Evolutionary conservation across 495 filamentous ascomycete genomes (phyloP).

Genomic region (Pyrenopolyporus hunteri): DNA sequence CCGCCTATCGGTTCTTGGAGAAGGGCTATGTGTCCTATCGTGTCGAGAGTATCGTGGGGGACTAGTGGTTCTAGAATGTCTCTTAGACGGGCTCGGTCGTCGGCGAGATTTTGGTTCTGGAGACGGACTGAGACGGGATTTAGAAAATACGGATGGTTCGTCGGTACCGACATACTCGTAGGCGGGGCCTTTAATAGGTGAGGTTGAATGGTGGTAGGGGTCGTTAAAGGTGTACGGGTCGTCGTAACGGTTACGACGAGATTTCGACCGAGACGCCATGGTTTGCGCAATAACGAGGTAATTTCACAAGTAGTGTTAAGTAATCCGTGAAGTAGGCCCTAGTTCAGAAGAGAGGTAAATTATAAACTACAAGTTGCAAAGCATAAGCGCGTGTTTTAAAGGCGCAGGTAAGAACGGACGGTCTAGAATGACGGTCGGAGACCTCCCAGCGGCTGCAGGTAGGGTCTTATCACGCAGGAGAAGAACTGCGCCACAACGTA

Average conservation of each 20-base stretch:
- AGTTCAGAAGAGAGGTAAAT: constrained; percentile 8
- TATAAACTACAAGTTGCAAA: constrained; percentile 3
- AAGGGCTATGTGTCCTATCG: constrained; percentile 15
- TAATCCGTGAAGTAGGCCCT: constrained; percentile 15
- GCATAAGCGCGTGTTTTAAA: constrained; percentile 30
- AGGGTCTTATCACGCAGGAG: constrained; percentile 26
- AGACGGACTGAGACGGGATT: constrained; percentile 12
- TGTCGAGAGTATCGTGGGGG: constrained; percentile 34
- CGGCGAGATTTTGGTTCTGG: constrained; percentile 17
- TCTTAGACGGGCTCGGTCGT: constrained; percentile 15
- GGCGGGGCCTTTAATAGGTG: constrained; percentile 26
- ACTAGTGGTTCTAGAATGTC: constrained; percentile 37
- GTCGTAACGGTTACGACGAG: constrained; percentile 33
- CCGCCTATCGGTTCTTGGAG: constrained; percentile 9
- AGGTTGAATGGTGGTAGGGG: constrained; percentile 38
- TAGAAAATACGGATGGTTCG: constrained; percentile 17
- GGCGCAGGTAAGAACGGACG: constrained; percentile 1
- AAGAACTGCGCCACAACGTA: constrained; percentile 42
- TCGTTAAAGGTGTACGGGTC: constrained; percentile 42
- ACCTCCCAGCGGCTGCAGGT: constrained; percentile 15
- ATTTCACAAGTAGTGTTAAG: constrained; percentile 1
- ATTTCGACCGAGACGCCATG: constrained; percentile 39
- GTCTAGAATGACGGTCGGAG: constrained; percentile 17
- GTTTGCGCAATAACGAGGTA: constrained; percentile 1
- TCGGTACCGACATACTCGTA: constrained; percentile 43